These are phyloP conservation scores for Botryotinia calthae DNA, from an alignment of 2,329 filamentous ascomycete genomes.

Conservation along the genomic window DNA sequence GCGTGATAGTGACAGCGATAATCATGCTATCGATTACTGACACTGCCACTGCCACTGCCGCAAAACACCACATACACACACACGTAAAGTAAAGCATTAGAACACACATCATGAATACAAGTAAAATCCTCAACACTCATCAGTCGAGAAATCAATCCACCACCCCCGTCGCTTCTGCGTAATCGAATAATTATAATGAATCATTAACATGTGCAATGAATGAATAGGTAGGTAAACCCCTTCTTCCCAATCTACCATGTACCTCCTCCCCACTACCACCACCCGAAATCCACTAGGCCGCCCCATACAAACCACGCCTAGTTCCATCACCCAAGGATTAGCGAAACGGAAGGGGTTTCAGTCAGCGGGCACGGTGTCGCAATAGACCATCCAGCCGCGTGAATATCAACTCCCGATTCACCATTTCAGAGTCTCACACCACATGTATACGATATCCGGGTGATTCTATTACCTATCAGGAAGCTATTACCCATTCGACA, in stretches of 20 bases:
- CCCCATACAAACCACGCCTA: neutral
- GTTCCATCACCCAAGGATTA: neutral
- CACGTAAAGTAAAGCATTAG: neutral
- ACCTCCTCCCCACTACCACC: neutral
- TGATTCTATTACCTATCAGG: neutral
- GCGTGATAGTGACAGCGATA: neutral
- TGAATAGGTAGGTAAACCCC: too few relatives aligned
- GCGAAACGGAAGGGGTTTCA: neutral
- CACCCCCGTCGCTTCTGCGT: neutral
- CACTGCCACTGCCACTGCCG: too few relatives aligned
- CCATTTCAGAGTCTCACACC: neutral
- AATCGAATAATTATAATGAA: neutral
- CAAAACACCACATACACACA: neutral
- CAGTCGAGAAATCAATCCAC: neutral
- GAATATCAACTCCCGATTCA: neutral
- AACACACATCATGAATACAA: too few relatives aligned
- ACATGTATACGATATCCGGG: neutral
- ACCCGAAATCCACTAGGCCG: neutral
- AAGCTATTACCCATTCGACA: neutral
- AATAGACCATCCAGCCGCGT: accelerated
- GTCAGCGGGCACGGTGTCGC: neutral
- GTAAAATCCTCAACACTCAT: neutral
- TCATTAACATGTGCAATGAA: too few relatives aligned
- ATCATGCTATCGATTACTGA: too few relatives aligned
- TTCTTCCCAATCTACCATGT: neutral